phyloP scores from a whole-genome alignment of 1,284 basidiomycete genomes.

The Ganoderma lingzhi region DNA sequence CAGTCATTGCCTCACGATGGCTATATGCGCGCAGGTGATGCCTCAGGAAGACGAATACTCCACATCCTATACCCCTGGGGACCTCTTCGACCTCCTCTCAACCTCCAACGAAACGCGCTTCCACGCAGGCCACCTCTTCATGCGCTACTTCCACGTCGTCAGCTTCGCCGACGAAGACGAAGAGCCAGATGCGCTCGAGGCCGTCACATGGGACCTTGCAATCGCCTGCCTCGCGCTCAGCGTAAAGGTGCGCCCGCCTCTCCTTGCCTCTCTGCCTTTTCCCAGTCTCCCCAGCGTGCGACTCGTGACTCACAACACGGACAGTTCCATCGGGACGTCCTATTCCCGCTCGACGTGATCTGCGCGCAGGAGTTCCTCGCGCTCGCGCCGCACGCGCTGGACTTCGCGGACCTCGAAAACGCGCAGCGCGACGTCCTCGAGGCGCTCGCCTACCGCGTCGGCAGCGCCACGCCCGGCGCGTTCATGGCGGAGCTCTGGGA shows the following conservation, averaged over 20 bases:
- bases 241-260: slow-evolving; percentile 54
- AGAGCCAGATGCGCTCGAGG: slow-evolving; percentile 43
- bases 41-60: slow-evolving; percentile 20
- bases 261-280: neutral
- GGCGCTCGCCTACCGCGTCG: slow-evolving; percentile 56
- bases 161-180: slow-evolving; percentile 27
- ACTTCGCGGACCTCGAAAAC: slow-evolving; percentile 59
- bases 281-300: neutral
- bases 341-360: slow-evolving; percentile 61
- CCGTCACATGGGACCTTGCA: slow-evolving; percentile 60
- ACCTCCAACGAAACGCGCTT: slow-evolving; percentile 65
- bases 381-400: slow-evolving; percentile 54
- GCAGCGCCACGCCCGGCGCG: slow-evolving; percentile 60
- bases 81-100: slow-evolving; percentile 61
- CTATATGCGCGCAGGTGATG: slow-evolving; percentile 15
- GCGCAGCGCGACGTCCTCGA: slow-evolving; percentile 66
- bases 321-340: slow-evolving; percentile 70
- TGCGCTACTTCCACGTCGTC: slow-evolving; percentile 55
- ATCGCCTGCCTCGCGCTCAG: slow-evolving; percentile 63
- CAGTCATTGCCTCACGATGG: neutral
- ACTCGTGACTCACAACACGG: no score
- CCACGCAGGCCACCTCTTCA: slow-evolving; percentile 64
- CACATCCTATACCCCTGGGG: slow-evolving; percentile 33
- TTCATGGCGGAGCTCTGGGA: slow-evolving; percentile 65
- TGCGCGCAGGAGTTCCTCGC: slow-evolving; percentile 56